Percentiles rank a stretch among this genome's conserved stretches.
These are phyloP conservation scores for Biscutella auriculata DNA, from an alignment of 441 rosid species.

Conservation along the genomic window DNA sequence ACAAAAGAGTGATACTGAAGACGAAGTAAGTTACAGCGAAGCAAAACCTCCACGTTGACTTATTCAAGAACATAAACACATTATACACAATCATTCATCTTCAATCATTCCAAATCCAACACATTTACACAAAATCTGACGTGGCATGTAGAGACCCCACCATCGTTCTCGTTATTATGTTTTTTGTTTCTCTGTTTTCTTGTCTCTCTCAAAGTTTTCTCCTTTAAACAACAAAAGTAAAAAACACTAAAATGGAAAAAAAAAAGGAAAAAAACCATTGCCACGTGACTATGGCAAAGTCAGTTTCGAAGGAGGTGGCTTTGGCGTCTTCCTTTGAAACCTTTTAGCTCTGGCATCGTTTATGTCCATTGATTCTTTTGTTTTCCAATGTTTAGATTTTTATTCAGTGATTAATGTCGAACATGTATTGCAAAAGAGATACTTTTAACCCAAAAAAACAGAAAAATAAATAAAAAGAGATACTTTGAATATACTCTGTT, in stretches of 20 bases:
- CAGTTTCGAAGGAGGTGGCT: slow-evolving; percentile 10
- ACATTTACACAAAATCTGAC: background rate
- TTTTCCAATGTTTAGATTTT: background rate
- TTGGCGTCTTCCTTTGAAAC: slow-evolving; percentile 18
- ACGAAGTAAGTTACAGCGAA: too few species aligned
- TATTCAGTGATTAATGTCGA: too few species aligned
- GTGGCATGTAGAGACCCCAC: slow-evolving; percentile 13
- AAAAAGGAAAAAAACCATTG: background rate
- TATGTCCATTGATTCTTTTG: slow-evolving; percentile 6
- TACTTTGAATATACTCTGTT: too few species aligned
- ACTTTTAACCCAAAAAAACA: too few species aligned
- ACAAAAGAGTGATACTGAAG: too few species aligned
- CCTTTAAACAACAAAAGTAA: background rate
- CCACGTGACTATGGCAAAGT: background rate
- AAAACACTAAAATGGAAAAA: background rate
- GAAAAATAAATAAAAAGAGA: too few species aligned
- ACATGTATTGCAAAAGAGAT: too few species aligned
- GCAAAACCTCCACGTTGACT: too few species aligned
- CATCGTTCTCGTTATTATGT: too few species aligned
- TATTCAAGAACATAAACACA: too few species aligned
- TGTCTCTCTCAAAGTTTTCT: background rate
- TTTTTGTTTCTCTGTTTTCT: background rate
- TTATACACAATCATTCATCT: slow-evolving; percentile 20
- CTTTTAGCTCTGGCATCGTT: slow-evolving; percentile 10
- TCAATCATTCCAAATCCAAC: slow-evolving; percentile 10